Evolutionary conservation across 139 green algal genomes (phyloP), one percentile per base, ranked within the genome.

Genomic region (Auxenochlorella protothecoides): DNA sequence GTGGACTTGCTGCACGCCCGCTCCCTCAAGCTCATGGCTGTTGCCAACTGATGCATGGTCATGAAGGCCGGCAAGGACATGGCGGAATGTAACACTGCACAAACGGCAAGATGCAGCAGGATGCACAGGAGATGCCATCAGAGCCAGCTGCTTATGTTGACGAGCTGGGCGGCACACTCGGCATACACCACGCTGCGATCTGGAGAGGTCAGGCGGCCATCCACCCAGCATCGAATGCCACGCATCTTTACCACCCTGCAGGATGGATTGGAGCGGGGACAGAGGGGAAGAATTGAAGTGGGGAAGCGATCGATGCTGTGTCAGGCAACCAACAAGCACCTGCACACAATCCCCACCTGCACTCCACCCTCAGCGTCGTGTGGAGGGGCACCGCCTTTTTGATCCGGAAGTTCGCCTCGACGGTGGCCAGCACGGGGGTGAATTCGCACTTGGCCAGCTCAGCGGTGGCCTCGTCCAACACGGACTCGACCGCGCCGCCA

Each of bases 1-100:
- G 90, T 98, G 11, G 92, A 98, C 80, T 89, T 82, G 14, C 81
- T 97, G 11, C 92, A 87, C 51, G 53, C 74, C 5, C 77, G 90
- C 10, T 90, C 80, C 8, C 80, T 89, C 68, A 92, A 92, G 74
- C 79, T 96, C 54, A 76, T 89, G 57, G 82, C 27, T 44, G 27
- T 1, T 44, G 27, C 27, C 27, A 44, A 44, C 27, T 44, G 27
- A 44, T 44, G 27, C 27, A 1, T 1, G 27, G 27, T 44, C 27
- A 44, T 44, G 27, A 1, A 44, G 27, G 27, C 27, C 27, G 27
- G 27, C 27, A 44, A 1, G 27, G 27, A 44, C 27, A 44, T 44
- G 27, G 27, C 27, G 27, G 27, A 44, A 44, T 44, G 27, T 44
- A 44, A 44, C 27, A 44, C 27, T 44, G 27, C 27, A 44, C 27